These are phyloP conservation scores for Umbellularia californica DNA, from an alignment of 164 flowering plant species.

Conservation along the genomic window DNA sequence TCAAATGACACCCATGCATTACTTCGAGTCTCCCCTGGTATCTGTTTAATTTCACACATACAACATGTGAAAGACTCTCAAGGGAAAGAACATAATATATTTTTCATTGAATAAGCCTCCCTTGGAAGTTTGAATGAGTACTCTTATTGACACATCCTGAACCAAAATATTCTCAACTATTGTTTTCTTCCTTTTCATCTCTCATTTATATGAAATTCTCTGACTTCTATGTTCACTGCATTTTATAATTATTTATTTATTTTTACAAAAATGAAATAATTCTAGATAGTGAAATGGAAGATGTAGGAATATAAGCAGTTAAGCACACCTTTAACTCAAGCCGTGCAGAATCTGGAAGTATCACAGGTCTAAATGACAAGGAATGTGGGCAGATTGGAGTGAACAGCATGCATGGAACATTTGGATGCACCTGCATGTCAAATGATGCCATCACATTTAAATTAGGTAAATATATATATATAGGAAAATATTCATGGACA, in stretches of 20 bases:
- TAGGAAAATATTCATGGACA: too few relatives aligned
- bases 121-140: too few relatives aligned
- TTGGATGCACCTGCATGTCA: slow-evolving; percentile 90
- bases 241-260: background rate
- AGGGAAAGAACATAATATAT: background rate
- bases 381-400: slow-evolving; percentile 99
- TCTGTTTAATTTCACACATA: slow-evolving; percentile 35
- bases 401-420: slow-evolving; percentile 97
- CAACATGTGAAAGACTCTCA: background rate
- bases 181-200: too few relatives aligned
- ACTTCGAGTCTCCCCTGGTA: slow-evolving; percentile 87
- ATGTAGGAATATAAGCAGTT: background rate
- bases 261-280: background rate
- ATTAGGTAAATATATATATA: background rate
- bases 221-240: background rate
- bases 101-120: background rate
- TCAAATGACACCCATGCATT: slow-evolving; percentile 99
- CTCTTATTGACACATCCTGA: too few relatives aligned
- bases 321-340: slow-evolving; percentile 79
- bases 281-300: background rate
- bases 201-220: too few relatives aligned
- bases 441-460: slow-evolving; percentile 3
- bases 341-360: slow-evolving; percentile 96
- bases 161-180: too few relatives aligned
- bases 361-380: slow-evolving; percentile 96